A percentile compares a stretch with the other conserved stretches of the same genome.
Evolutionary conservation across 2,329 filamentous ascomycete genomes (phyloP).

Genomic region (Metarhizium rileyi): DNA sequence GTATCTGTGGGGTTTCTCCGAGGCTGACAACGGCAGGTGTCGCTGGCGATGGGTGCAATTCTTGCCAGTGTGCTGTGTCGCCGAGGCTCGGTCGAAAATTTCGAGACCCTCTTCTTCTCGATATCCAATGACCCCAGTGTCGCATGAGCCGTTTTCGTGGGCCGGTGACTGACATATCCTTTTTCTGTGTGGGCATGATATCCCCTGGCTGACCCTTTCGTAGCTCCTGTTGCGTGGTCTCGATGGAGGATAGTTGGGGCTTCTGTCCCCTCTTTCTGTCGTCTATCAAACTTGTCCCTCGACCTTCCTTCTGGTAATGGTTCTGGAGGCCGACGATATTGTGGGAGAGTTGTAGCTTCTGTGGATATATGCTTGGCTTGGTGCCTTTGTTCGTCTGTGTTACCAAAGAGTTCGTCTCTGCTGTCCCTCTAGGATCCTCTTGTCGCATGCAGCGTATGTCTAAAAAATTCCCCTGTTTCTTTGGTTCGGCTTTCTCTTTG

Average conservation of each 20-base stretch:
- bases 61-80: background rate
- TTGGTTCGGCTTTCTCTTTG: background rate
- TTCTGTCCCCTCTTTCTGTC: background rate
- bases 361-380: background rate
- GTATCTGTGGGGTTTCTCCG: background rate
- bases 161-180: background rate
- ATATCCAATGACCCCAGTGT: slow-evolving; percentile 6
- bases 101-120: slow-evolving; percentile 9
- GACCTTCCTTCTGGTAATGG: background rate
- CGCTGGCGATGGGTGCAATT: background rate
- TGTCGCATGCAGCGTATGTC: slow-evolving; percentile 13
- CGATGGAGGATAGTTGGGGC: background rate
- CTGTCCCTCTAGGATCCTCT: slow-evolving; percentile 7
- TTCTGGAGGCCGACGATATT: background rate
- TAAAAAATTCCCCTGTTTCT: slow-evolving; percentile 26
- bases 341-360: background rate
- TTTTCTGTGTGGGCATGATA: background rate
- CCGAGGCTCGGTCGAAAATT: background rate
- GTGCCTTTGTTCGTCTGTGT: background rate
- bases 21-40: background rate
- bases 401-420: background rate
- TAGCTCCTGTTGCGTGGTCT: background rate
- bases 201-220: background rate
- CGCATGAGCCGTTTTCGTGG: slow-evolving; percentile 1
- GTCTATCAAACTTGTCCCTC: background rate